phyloP scores from a whole-genome alignment of 2,329 filamentous ascomycete species.

The Sporothrix luriei region DNA sequence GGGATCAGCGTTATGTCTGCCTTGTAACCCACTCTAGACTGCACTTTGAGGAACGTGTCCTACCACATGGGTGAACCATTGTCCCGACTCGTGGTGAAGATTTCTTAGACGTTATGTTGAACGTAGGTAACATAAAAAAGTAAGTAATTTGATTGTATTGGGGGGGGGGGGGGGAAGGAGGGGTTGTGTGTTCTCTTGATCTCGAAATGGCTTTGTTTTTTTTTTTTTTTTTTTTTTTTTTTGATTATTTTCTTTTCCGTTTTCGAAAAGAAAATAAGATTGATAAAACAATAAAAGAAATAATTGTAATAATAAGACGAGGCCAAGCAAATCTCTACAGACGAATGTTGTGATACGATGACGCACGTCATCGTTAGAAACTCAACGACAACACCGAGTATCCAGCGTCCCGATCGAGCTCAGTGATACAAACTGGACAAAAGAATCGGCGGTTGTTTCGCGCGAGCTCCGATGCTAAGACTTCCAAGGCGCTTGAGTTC shows the following conservation, averaged over 20 bases:
- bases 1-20: background rate
- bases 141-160: background rate
- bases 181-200: background rate
- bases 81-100: too few species aligned
- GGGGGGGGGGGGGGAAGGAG: background rate
- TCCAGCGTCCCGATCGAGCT: background rate
- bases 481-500: background rate
- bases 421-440: too few species aligned
- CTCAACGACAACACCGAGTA: too few species aligned
- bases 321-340: background rate
- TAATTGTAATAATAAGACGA: background rate
- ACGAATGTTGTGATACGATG: too few species aligned
- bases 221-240: background rate
- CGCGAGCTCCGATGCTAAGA: background rate
- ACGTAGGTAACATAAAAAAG: too few species aligned
- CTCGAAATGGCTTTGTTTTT: background rate
- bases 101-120: too few species aligned
- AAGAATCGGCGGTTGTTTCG: slow-evolving; percentile 11
- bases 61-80: too few species aligned
- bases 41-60: too few species aligned
- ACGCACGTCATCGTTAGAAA: too few species aligned
- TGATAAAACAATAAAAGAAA: background rate
- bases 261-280: too few species aligned
- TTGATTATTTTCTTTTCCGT: background rate
- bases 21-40: background rate